Conservation (phyloP, 2,329 filamentous ascomycete genomes). For the Scedosporium minutisporum region DNA sequence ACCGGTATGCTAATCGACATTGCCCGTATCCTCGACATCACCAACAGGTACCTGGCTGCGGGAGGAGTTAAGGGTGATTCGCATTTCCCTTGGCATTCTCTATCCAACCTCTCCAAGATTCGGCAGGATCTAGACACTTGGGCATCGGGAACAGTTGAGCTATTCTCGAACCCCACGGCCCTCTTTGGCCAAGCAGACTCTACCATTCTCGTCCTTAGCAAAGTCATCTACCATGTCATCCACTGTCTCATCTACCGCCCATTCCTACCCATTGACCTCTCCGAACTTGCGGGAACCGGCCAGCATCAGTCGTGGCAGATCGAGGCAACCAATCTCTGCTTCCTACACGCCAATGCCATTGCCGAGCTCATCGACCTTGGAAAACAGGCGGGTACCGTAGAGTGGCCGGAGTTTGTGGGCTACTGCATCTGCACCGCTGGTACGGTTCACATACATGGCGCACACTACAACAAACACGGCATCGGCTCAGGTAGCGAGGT, state of each 20-base stretch:
- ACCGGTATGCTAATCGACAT: constrained; percentile 79
- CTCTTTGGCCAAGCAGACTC: constrained; percentile 72
- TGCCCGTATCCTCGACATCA: constrained; percentile 69
- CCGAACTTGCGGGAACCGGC: constrained; percentile 67
- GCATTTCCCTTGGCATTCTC: constrained; percentile 82
- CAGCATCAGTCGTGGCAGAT: constrained; percentile 92
- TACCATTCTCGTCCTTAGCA: constrained; percentile 70
- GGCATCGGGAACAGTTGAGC: constrained; percentile 71
- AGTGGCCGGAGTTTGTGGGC: constrained; percentile 80
- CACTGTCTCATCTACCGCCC: constrained; percentile 82
- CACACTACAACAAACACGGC: constrained; percentile 57
- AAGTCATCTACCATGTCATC: constrained; percentile 77
- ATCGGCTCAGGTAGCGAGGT: constrained; percentile 45
- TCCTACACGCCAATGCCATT: constrained; percentile 77
- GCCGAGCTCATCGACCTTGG: constrained; percentile 74
- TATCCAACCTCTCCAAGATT: constrained; percentile 79
- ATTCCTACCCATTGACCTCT: constrained; percentile 75
- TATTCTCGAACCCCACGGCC: constrained; percentile 65
- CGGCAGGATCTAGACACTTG: constrained; percentile 76
- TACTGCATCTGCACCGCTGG: constrained; percentile 82
- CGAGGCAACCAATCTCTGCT: constrained; percentile 80
- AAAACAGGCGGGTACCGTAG: constrained; percentile 61
- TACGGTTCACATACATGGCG: constrained; percentile 79
- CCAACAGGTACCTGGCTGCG: constrained; percentile 73
- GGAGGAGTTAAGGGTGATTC: constrained; percentile 83